Conservation (phyloP, 768 basidiomycete species). For the Lentinula lateritia region DNA sequence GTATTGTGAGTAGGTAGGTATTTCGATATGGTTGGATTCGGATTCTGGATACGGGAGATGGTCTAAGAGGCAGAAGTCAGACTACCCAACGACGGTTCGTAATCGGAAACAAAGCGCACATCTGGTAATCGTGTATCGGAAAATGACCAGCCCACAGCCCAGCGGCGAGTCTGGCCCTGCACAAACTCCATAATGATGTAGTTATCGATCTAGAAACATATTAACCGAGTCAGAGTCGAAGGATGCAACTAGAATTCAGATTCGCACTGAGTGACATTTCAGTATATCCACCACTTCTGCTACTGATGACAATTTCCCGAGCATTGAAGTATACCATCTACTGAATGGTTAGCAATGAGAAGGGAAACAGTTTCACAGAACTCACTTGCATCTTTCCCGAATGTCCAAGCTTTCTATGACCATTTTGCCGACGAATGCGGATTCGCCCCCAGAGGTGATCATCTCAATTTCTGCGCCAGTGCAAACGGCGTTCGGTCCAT, state of each 20-base stretch:
- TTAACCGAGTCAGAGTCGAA: not conserved
- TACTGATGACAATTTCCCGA: slow-evolving; percentile 82
- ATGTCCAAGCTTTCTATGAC: slow-evolving; percentile 62
- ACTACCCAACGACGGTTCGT: not conserved
- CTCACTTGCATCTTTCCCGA: slow-evolving; percentile 54
- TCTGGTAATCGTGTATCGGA: slow-evolving; percentile 63
- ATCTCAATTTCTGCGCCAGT: slow-evolving; percentile 86
- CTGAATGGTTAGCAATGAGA: not conserved
- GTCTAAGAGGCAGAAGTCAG: slow-evolving; percentile 14
- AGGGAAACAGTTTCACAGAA: not conserved
- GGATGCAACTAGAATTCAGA: not conserved
- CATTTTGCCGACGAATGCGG: slow-evolving; percentile 70
- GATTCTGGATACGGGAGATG: slow-evolving; percentile 27
- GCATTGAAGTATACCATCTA: slow-evolving; percentile 92
- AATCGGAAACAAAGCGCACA: slow-evolving; percentile 38
- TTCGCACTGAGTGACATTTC: slow-evolving; percentile 27
- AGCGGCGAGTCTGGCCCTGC: slow-evolving; percentile 87
- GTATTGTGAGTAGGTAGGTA: slow-evolving; percentile 57
- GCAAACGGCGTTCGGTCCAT: slow-evolving; percentile 73
- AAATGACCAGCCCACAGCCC: slow-evolving; percentile 89
- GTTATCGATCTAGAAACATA: slow-evolving; percentile 61
- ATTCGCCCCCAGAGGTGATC: slow-evolving; percentile 86
- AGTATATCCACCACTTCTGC: slow-evolving; percentile 52
- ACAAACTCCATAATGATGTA: slow-evolving; percentile 81
- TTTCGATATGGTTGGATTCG: slow-evolving; percentile 39